Base-by-base conservation (phyloP, 1,139 yeast genomes). In the Geotrichum australiense region DNA sequence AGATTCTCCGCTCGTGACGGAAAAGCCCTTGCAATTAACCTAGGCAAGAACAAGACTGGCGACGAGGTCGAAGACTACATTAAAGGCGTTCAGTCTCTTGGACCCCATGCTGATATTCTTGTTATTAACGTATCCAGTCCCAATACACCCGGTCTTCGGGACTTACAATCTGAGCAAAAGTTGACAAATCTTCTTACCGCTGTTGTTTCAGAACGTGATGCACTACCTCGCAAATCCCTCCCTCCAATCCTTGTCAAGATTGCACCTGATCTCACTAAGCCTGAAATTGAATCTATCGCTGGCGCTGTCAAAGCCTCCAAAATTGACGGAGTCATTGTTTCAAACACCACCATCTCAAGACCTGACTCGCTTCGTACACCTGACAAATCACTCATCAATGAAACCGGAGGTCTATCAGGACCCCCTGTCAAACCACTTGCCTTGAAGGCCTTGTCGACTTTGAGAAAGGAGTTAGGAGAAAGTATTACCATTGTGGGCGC, bases 51-150 rank as follows among this genome's bases (percentile, higher is more conserved):
- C 66, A 91, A 89, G 65, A 72, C 71, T 30, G 96, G 96, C 42
- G 96, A 89, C 56, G 96, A 87, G 59, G 75, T 86, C 41, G 69
- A 76, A 47, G 98, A 91, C 61, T 89, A 86, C 57, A 75, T 83
- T 41, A 71, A 74, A 50, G 98, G 98, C 46, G 94, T 91, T 29
- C 74, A 76, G 47, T 69, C 80, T 43, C 75, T 89, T 53, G 94
- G 94, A 7, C 76, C 80, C 11, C 78, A 73, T 55, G 96, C 97
- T 3, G 97, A 91, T 64, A 89, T 85, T 5, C 67, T 89, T 46
- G 91, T 89, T 29, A 74, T 89, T 50, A 89, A 89, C 56, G 96
- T 89, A n/a, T 86, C 96, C 0, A 83, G 94, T 38, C 98, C 98
- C 47, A 89, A 89, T 59, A 91, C 97, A 1, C 96, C 97, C 2